Evolutionary conservation across 1,284 basidiomycete genomes (phyloP).

Genomic region (Volvariella surrecta): DNA sequence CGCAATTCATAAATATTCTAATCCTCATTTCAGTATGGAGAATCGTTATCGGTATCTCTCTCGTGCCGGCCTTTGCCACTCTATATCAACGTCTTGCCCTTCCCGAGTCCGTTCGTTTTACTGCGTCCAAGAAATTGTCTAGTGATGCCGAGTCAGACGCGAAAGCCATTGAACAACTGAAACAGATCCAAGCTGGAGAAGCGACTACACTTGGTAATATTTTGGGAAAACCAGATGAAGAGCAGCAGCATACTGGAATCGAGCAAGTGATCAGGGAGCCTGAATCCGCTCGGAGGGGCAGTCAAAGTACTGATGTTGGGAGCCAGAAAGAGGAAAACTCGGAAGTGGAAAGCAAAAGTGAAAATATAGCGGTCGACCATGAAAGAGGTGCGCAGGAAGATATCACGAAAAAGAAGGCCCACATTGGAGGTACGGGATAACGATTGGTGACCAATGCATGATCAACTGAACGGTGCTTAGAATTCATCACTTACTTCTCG

Average conservation of each 20-base stretch:
- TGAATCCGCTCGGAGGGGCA: too few relatives aligned
- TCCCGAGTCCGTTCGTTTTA: slow-evolving; percentile 57
- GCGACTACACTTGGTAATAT: slow-evolving; percentile 7
- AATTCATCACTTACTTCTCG: slow-evolving; percentile 32
- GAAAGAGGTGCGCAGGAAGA: slow-evolving; percentile 8
- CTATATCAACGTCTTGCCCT: slow-evolving; percentile 70
- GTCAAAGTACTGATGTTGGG: background rate
- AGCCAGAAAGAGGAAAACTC: slow-evolving; percentile 1
- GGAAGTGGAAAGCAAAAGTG: slow-evolving; percentile 2
- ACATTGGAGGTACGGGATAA: slow-evolving; percentile 22
- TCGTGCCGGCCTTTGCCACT: slow-evolving; percentile 32
- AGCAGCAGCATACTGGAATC: slow-evolving; percentile 5
- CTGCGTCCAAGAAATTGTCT: slow-evolving; percentile 29
- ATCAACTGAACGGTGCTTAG: slow-evolving; percentile 13
- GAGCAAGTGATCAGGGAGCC: too few relatives aligned
- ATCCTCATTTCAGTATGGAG: slow-evolving; percentile 18
- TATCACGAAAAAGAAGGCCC: slow-evolving; percentile 26
- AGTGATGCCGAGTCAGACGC: slow-evolving; percentile 15
- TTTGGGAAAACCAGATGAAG: slow-evolving; percentile 3
- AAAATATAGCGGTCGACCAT: slow-evolving; percentile 3
- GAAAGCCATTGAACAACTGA: slow-evolving; percentile 26
- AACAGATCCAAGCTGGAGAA: slow-evolving; percentile 21
- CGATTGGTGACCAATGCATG: too few relatives aligned
- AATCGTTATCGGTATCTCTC: slow-evolving; percentile 29
- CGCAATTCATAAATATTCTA: background rate